Evolutionary conservation across 2,329 filamentous ascomycete genomes (phyloP).

Genomic region (Laburnicola sp.): DNA sequence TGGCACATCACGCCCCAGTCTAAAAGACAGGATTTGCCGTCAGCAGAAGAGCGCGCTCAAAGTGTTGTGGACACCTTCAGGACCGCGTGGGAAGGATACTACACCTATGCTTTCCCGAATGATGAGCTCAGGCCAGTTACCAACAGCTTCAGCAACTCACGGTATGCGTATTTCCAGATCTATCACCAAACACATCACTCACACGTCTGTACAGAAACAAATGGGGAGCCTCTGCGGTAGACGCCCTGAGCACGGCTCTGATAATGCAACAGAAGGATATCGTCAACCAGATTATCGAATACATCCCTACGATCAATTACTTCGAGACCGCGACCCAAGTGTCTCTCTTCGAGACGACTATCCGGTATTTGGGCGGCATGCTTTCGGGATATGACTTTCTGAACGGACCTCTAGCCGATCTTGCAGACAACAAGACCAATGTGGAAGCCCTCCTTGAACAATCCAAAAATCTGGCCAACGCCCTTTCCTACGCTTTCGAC

Average conservation of each 20-base stretch:
- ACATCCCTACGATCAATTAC: conserved; percentile 73
- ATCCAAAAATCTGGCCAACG: conserved; percentile 69
- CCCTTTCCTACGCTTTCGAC: conserved; percentile 76
- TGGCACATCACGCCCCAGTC: background rate
- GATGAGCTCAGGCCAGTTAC: conserved; percentile 73
- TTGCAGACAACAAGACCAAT: conserved; percentile 52
- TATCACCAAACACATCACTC: background rate
- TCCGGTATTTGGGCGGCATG: conserved; percentile 81
- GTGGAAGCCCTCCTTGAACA: conserved; percentile 67
- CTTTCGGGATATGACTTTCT: conserved; percentile 76
- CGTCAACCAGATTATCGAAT: conserved; percentile 70
- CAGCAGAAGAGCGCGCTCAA: conserved; percentile 29
- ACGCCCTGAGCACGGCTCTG: conserved; percentile 77
- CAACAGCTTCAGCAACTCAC: conserved; percentile 68
- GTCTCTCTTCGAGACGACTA: conserved; percentile 87
- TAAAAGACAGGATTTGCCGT: conserved; percentile 15
- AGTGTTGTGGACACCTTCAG: conserved; percentile 41
- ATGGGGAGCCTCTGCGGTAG: conserved; percentile 83
- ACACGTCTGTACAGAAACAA: conserved; percentile 63
- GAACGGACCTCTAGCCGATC: conserved; percentile 62
- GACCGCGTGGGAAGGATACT: conserved; percentile 56
- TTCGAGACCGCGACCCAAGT: conserved; percentile 60
- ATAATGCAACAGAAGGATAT: conserved; percentile 72
- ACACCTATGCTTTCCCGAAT: conserved; percentile 72
- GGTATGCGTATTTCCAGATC: conserved; percentile 54